A percentile compares a stretch with the other conserved stretches of the same genome.
phyloP scores from a whole-genome alignment of 257 asterid genomes.

The Avicennia marina region DNA sequence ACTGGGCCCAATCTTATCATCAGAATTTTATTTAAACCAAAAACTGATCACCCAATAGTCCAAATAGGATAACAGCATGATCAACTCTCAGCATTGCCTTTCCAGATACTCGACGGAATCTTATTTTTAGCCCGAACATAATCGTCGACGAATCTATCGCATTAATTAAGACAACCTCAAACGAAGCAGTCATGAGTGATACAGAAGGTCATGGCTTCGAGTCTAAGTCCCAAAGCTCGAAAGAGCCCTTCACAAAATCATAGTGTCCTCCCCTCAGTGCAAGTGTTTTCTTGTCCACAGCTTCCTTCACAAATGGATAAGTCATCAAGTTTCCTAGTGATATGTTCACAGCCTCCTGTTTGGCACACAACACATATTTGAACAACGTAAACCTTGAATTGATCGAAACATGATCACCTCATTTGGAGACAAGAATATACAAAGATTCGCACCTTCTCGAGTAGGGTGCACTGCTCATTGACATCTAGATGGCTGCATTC shows the following conservation, averaged over 20 bases:
- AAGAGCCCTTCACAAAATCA: slow-evolving; percentile 74
- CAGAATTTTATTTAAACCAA: too few species aligned
- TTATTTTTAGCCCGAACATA: too few species aligned
- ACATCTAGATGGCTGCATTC: slow-evolving; percentile 55
- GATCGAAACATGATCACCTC: neutral
- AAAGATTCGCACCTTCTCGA: slow-evolving; percentile 53
- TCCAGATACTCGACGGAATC: too few species aligned
- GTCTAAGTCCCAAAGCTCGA: slow-evolving; percentile 75
- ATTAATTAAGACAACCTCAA: too few species aligned
- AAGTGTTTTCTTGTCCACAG: slow-evolving; percentile 46
- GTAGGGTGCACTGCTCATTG: slow-evolving; percentile 33
- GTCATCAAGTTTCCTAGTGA: slow-evolving; percentile 69
- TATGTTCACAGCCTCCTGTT: slow-evolving; percentile 86
- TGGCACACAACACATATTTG: neutral
- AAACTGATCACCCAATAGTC: too few species aligned
- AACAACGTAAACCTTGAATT: neutral
- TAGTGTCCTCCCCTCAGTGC: slow-evolving; percentile 81
- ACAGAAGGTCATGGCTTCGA: slow-evolving; percentile 33
- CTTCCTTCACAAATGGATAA: slow-evolving; percentile 90
- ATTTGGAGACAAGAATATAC: neutral
- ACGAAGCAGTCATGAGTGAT: too few species aligned
- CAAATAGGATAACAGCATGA: too few species aligned
- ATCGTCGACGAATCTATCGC: too few species aligned
- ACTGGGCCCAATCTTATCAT: too few species aligned
- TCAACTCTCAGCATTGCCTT: too few species aligned